These are phyloP conservation scores for Schizopora paradoxa DNA, from an alignment of 1,284 basidiomycete genomes.

Conservation along the genomic window DNA sequence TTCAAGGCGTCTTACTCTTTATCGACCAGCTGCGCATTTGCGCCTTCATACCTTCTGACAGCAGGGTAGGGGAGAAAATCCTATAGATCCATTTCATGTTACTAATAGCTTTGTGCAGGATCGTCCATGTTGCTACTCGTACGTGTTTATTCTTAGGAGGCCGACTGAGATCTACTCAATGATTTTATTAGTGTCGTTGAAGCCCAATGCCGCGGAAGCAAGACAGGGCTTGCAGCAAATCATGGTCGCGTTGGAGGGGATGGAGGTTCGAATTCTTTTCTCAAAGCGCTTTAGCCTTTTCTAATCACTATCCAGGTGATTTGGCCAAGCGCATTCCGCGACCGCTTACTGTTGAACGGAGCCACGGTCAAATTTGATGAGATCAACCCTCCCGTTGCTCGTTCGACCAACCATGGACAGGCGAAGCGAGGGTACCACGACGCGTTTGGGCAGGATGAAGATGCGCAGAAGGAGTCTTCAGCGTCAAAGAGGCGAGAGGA, in stretches of 20 bases:
- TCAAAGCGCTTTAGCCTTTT: neutral
- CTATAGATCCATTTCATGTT: too few relatives aligned
- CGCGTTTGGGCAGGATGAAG: conserved; percentile 53
- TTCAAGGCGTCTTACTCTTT: conserved; percentile 12
- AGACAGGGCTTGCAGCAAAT: conserved; percentile 61
- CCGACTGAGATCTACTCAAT: conserved; percentile 1
- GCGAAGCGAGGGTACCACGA: conserved; percentile 61
- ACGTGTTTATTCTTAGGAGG: conserved; percentile 24
- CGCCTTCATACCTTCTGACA: conserved; percentile 70
- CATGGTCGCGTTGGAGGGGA: conserved; percentile 61
- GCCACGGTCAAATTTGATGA: conserved; percentile 53
- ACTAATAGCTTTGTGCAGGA: conserved; percentile 37
- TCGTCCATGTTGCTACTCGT: conserved; percentile 81
- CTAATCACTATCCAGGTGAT: conserved; percentile 25
- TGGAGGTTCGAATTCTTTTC: conserved; percentile 48
- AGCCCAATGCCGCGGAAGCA: conserved; percentile 68
- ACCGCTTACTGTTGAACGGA: conserved; percentile 66
- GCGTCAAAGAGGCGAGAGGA: neutral
- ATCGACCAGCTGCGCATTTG: conserved; percentile 52
- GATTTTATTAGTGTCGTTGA: conserved; percentile 14
- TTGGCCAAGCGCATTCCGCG: conserved; percentile 73
- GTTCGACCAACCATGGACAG: conserved; percentile 37
- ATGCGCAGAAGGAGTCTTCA: conserved; percentile 17
- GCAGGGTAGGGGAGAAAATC: conserved; percentile 49
- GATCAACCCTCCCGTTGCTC: conserved; percentile 30